These are phyloP conservation scores for Mucor velutinosus DNA, from an alignment of 371 early-diverging fungal species.

Conservation along the genomic window DNA sequence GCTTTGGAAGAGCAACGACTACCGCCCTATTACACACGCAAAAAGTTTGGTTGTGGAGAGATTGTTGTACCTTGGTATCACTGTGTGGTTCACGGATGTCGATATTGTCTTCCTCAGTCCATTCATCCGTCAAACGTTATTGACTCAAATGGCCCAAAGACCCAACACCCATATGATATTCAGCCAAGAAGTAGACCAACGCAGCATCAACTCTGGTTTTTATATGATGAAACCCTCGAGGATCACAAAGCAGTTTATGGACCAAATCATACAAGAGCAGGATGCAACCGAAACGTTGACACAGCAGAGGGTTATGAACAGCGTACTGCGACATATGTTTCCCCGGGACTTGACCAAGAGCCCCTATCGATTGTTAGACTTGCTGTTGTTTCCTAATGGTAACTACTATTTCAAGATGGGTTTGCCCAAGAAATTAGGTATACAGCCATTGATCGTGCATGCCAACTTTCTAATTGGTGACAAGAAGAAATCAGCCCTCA, in stretches of 20 bases:
- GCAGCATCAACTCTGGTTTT: conserved; percentile 26
- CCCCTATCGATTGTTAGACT: conserved; percentile 19
- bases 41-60: conserved; percentile 45
- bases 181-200: conserved; percentile 25
- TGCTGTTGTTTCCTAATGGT: conserved; percentile 28
- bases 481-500: conserved; percentile 14
- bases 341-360: not conserved
- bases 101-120: conserved; percentile 23
- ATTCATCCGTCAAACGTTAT: conserved; percentile 1
- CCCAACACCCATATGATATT: conserved; percentile 24
- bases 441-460: conserved; percentile 29
- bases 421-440: conserved; percentile 8
- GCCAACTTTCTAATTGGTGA: conserved; percentile 25
- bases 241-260: conserved; percentile 20
- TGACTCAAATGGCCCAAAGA: conserved; percentile 11
- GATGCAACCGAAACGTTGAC: conserved; percentile 16
- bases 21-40: conserved; percentile 43
- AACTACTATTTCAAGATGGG: conserved; percentile 20
- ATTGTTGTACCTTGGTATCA: conserved; percentile 33
- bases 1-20: conserved; percentile 29
- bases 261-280: conserved; percentile 16
- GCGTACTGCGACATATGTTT: conserved; percentile 11
- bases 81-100: conserved; percentile 26
- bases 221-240: conserved; percentile 23
- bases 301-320: conserved; percentile 30